phyloP scores from a whole-genome alignment of 306 rosid genomes.

The Prunus dulcis region DNA sequence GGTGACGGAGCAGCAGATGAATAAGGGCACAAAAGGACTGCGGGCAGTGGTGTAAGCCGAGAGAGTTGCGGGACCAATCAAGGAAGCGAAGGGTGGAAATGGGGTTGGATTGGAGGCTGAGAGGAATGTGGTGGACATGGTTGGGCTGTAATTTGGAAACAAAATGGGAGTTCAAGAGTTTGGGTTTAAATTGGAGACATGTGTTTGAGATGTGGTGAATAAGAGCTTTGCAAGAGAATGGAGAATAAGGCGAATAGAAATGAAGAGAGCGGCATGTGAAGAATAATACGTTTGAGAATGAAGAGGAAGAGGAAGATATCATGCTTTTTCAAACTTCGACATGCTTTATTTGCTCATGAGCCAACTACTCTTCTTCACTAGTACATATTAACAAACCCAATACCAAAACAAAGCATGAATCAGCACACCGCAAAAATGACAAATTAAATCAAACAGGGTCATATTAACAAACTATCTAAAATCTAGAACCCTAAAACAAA shows the following conservation, averaged over 20 bases:
- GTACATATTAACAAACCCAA: too few relatives aligned
- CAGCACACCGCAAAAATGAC: too few relatives aligned
- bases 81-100: slow-evolving; percentile 9
- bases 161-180: slow-evolving; percentile 2
- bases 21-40: slow-evolving; percentile 17
- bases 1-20: slow-evolving; percentile 19
- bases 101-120: slow-evolving; percentile 10
- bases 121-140: slow-evolving; percentile 12
- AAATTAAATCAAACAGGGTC: too few relatives aligned
- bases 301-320: neutral
- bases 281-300: too few relatives aligned
- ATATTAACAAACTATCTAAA: too few relatives aligned
- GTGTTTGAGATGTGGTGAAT: neutral
- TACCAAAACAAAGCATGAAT: too few relatives aligned
- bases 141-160: slow-evolving; percentile 3
- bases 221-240: neutral
- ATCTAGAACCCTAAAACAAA: too few relatives aligned
- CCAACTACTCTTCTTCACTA: too few relatives aligned
- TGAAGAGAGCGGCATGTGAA: too few relatives aligned
- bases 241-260: too few relatives aligned
- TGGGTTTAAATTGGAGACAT: slow-evolving; percentile 5
- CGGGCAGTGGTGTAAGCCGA: slow-evolving; percentile 20
- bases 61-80: slow-evolving; percentile 20
- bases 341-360: too few relatives aligned
- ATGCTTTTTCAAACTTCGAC: too few relatives aligned